Conservation (phyloP, 1,139 yeast species). For the Nematodospora anomalae region DNA sequence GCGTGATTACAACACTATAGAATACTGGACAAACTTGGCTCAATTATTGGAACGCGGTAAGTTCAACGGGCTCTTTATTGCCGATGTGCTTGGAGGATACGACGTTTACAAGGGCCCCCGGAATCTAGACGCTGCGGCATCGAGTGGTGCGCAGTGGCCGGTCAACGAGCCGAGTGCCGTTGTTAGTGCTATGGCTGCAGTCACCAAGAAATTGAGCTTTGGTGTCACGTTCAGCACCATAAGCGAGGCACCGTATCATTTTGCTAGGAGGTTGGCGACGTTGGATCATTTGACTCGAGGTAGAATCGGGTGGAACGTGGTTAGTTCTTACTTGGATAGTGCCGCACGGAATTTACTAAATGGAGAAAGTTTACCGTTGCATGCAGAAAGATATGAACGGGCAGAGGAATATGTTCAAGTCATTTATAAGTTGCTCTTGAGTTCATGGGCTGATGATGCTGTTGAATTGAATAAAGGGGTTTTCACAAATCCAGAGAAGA, state of each 20-base stretch:
- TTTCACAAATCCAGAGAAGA: conserved; percentile 39
- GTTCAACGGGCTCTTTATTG: conserved; percentile 45
- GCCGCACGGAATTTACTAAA: conserved; percentile 39
- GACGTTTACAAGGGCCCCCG: conserved; percentile 43
- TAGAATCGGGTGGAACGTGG: conserved; percentile 47
- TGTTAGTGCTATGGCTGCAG: conserved; percentile 42
- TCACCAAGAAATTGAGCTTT: conserved; percentile 38
- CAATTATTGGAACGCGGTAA: conserved; percentile 46
- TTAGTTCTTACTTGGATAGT: conserved; percentile 38
- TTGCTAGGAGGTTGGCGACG: conserved; percentile 42
- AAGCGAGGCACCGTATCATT: conserved; percentile 44
- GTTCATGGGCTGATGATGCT: conserved; percentile 50
- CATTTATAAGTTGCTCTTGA: conserved; percentile 35
- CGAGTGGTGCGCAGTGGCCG: conserved; percentile 45
- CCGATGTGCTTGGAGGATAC: conserved; percentile 48
- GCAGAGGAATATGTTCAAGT: conserved; percentile 43
- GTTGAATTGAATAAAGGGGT: conserved; percentile 33
- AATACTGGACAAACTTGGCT: conserved; percentile 48
- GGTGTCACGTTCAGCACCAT: conserved; percentile 46
- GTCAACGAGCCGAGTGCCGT: conserved; percentile 44
- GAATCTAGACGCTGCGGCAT: conserved; percentile 37
- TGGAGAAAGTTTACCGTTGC: conserved; percentile 32
- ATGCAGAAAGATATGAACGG: conserved; percentile 37
- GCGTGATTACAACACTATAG: conserved; percentile 35
- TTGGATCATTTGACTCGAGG: conserved; percentile 44